These are phyloP conservation scores for Polytrichum formosum DNA, from an alignment of 225 moss, liverwort and hornwort species.

Conservation along the genomic window DNA sequence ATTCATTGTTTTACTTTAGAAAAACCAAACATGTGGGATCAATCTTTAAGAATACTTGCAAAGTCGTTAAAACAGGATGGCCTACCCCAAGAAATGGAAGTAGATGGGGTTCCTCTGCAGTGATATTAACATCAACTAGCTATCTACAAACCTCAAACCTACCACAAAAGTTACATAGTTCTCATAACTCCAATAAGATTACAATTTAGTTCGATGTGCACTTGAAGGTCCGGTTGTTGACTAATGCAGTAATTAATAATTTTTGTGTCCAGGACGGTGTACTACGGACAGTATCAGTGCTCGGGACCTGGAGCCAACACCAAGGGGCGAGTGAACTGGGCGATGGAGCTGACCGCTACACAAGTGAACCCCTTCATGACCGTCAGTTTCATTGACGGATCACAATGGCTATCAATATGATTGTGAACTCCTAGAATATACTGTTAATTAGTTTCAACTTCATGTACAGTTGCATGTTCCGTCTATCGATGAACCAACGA, in stretches of 20 bases:
- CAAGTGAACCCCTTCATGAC: conserved; percentile 58
- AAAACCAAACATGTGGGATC: too few relatives aligned
- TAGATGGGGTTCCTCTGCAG: background rate
- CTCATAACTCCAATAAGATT: background rate
- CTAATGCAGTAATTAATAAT: background rate
- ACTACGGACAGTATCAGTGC: conserved; percentile 53
- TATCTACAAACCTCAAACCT: background rate
- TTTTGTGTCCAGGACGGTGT: conserved; percentile 47
- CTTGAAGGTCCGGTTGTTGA: background rate
- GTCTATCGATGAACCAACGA: too few relatives aligned
- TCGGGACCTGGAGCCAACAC: conserved; percentile 56
- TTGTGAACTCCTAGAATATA: background rate
- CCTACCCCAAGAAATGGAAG: background rate
- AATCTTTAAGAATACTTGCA: too few relatives aligned
- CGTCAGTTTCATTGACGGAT: conserved; percentile 50
- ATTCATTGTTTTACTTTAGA: too few relatives aligned
- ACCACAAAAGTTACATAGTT: background rate
- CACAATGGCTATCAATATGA: conserved; percentile 25
- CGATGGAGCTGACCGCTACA: conserved; percentile 25
- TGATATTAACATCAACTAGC: background rate
- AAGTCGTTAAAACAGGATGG: too few relatives aligned
- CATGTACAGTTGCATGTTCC: too few relatives aligned
- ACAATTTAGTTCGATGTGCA: background rate
- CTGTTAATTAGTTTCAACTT: background rate
- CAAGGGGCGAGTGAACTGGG: conserved; percentile 37